A percentile compares a stretch with the other conserved stretches of the same genome.
Evolutionary conservation across 768 basidiomycete species (phyloP).

Genomic region (Suillus brevipes): DNA sequence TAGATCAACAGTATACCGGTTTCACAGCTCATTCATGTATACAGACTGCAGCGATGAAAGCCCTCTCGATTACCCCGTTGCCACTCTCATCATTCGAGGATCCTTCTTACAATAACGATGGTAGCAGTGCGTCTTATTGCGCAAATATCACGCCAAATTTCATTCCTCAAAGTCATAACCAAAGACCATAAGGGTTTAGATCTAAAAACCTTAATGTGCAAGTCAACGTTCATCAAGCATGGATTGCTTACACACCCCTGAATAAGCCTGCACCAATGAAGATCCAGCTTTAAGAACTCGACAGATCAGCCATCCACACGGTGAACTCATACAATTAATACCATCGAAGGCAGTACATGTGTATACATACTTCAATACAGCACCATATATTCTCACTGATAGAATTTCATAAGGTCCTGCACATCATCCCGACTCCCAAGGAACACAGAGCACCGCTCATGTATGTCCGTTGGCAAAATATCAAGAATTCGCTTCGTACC

Average conservation of each 20-base stretch:
- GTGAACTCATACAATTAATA: neutral
- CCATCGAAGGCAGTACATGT: neutral
- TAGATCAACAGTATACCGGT: neutral
- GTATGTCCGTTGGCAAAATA: constrained; percentile 81
- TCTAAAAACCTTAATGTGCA: too few relatives aligned
- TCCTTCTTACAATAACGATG: neutral
- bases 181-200: neutral
- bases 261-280: too few relatives aligned
- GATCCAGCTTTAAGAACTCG: too few relatives aligned
- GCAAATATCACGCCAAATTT: neutral
- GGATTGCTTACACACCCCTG: neutral
- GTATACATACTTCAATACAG: neutral
- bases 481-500: constrained; percentile 93
- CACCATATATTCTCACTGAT: constrained; percentile 38
- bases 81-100: too few relatives aligned
- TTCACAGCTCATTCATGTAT: too few relatives aligned
- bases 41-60: too few relatives aligned
- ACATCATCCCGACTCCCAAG: constrained; percentile 94
- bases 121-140: neutral
- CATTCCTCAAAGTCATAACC: neutral
- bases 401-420: constrained; percentile 84
- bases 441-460: constrained; percentile 92
- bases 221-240: too few relatives aligned
- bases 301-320: neutral
- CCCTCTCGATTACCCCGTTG: neutral